Evolutionary conservation across 2,329 filamentous ascomycete genomes (phyloP).

Genomic region (Penicillium thymicola): DNA sequence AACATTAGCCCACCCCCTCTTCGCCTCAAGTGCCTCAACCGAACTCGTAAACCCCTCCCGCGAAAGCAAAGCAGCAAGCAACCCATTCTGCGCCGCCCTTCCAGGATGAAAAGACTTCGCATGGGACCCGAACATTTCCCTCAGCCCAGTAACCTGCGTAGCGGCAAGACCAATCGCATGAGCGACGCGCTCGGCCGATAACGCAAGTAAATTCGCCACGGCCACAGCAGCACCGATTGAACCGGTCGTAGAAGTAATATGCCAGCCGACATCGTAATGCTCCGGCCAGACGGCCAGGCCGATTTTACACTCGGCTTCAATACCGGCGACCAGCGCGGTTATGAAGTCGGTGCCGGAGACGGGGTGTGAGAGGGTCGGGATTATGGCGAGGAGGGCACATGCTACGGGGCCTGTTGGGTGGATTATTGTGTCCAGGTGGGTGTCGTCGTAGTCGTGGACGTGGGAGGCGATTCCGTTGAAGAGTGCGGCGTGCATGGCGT

Average conservation of each 20-base stretch:
- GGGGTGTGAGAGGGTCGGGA: conserved; percentile 37
- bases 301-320: conserved; percentile 54
- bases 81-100: conserved; percentile 52
- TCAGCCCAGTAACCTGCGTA: conserved; percentile 53
- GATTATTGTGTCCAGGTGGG: conserved; percentile 55
- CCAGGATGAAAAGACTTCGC: conserved; percentile 57
- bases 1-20: conserved; percentile 54
- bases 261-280: conserved; percentile 56
- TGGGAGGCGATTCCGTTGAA: conserved; percentile 56
- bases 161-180: conserved; percentile 54
- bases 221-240: conserved; percentile 53
- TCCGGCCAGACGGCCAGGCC: conserved; percentile 53
- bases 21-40: conserved; percentile 49
- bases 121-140: conserved; percentile 37
- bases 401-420: conserved; percentile 54
- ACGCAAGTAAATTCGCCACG: conserved; percentile 12
- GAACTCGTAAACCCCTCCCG: conserved; percentile 51
- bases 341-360: conserved; percentile 49
- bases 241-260: conserved; percentile 34
- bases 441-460: conserved; percentile 58
- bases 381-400: conserved; percentile 45
- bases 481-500: conserved; percentile 51
- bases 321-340: conserved; percentile 51
- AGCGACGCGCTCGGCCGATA: conserved; percentile 27
- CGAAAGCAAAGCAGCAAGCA: conserved; percentile 49